Conservation (phyloP, 73 alveolate species). For the Paramecium caudatum region DNA sequence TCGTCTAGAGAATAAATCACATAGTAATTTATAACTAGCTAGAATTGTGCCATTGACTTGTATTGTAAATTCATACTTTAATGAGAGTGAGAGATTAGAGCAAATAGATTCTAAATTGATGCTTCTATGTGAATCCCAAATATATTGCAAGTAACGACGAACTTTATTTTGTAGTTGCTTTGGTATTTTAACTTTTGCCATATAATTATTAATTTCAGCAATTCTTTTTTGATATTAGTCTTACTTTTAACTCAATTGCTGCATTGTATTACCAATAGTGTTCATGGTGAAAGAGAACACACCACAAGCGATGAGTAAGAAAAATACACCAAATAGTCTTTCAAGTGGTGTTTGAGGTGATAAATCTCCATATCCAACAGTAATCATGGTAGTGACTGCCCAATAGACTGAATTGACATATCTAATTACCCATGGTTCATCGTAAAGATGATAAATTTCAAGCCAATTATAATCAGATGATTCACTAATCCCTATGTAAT, state of each 20-base stretch:
- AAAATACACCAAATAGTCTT: slow-evolving; percentile 80
- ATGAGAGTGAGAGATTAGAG: not conserved
- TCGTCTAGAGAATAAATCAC: not conserved
- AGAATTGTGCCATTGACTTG: slow-evolving; percentile 3
- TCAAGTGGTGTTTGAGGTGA: slow-evolving; percentile 79
- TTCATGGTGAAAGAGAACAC: slow-evolving; percentile 82
- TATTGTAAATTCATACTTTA: slow-evolving; percentile 27
- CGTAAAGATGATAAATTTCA: not conserved
- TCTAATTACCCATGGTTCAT: slow-evolving; percentile 11
- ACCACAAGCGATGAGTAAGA: slow-evolving; percentile 79
- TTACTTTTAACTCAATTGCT: slow-evolving; percentile 65
- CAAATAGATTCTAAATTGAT: slow-evolving; percentile 19
- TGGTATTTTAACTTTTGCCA: slow-evolving; percentile 74
- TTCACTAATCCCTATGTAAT: slow-evolving; percentile 21
- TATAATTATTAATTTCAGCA: slow-evolving; percentile 75
- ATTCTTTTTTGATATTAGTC: slow-evolving; percentile 65
- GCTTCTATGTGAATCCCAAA: slow-evolving; percentile 58
- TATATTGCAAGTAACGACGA: slow-evolving; percentile 68
- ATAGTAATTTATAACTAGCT: not conserved
- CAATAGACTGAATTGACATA: slow-evolving; percentile 85
- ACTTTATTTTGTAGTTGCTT: slow-evolving; percentile 65
- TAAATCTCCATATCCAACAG: slow-evolving; percentile 90
- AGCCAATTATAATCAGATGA: slow-evolving; percentile 13
- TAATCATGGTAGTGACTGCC: slow-evolving; percentile 87
- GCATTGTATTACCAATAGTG: slow-evolving; percentile 75